phyloP scores from a whole-genome alignment of 371 early-diverging fungal species.

The Mucor sp. region DNA sequence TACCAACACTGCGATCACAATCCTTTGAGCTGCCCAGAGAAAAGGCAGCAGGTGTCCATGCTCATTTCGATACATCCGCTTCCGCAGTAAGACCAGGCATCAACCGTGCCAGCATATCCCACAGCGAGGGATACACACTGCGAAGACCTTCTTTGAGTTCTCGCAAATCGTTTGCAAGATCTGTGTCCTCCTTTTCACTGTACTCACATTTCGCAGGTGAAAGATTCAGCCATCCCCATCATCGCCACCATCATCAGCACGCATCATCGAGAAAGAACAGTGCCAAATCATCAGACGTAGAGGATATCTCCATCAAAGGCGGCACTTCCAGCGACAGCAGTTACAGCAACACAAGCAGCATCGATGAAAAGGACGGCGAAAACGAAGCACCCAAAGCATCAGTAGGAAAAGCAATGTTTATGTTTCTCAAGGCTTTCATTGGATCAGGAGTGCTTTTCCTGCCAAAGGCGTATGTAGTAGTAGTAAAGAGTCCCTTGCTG shows the following conservation, averaged over 20 bases:
- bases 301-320: not conserved
- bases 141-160: slow-evolving; percentile 9
- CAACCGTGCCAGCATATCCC: slow-evolving; percentile 10
- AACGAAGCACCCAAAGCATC: slow-evolving; percentile 48
- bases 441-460: slow-evolving; percentile 70
- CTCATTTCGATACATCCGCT: slow-evolving; percentile 1
- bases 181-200: slow-evolving; percentile 30
- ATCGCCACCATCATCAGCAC: not conserved
- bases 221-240: slow-evolving; percentile 11
- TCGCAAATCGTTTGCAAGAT: slow-evolving; percentile 22
- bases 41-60: slow-evolving; percentile 5
- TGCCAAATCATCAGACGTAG: not conserved
- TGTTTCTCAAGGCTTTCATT: slow-evolving; percentile 78
- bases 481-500: not conserved
- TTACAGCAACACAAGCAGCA: not conserved
- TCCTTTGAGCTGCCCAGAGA: slow-evolving; percentile 13
- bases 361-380: slow-evolving; percentile 8
- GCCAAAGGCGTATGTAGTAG: slow-evolving; percentile 61
- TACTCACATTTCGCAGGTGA: slow-evolving; percentile 40
- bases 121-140: slow-evolving; percentile 9
- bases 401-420: slow-evolving; percentile 69
- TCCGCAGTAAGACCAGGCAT: not conserved
- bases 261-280: not conserved
- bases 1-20: slow-evolving; percentile 10
- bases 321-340: not conserved